A percentile compares a stretch with the other conserved stretches of the same genome.
Evolutionary conservation across 352 stramenopile species (phyloP).

Genomic region (Pythium aphanidermatum): DNA sequence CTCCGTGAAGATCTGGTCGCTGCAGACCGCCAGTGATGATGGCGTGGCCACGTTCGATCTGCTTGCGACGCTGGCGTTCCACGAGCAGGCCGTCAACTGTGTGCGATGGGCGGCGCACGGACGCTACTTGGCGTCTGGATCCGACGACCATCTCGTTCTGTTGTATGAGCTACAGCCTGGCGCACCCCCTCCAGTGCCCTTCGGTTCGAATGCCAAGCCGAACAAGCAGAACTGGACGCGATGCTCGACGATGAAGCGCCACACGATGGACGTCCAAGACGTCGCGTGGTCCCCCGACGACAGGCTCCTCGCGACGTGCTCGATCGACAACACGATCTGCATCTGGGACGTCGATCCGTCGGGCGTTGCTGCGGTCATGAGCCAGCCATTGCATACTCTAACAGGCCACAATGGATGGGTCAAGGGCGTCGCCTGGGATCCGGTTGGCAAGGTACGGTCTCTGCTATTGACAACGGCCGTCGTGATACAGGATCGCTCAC

Average conservation of each 20-base stretch:
- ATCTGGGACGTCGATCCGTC: conserved; percentile 76
- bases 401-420: conserved; percentile 80
- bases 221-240: conserved; percentile 86
- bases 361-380: conserved; percentile 59
- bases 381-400: conserved; percentile 70
- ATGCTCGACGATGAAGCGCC: conserved; percentile 72
- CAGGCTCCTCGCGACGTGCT: conserved; percentile 83
- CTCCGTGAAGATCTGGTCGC: conserved; percentile 80
- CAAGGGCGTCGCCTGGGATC: conserved; percentile 84
- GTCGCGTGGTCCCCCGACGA: conserved; percentile 85
- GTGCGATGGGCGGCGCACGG: conserved; percentile 78
- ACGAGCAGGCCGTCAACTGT: conserved; percentile 84
- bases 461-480: neutral
- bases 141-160: conserved; percentile 79
- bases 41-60: conserved; percentile 71
- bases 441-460: conserved; percentile 60
- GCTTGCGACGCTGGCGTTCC: conserved; percentile 68
- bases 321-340: conserved; percentile 85
- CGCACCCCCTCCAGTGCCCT: conserved; percentile 55
- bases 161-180: conserved; percentile 76
- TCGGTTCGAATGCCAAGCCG: conserved; percentile 65
- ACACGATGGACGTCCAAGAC: conserved; percentile 87
- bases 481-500: neutral
- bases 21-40: conserved; percentile 26
- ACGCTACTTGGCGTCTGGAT: conserved; percentile 74